phyloP scores from a whole-genome alignment of 108 stramenopile genomes.

The Pseudonitzschia pungens region DNA sequence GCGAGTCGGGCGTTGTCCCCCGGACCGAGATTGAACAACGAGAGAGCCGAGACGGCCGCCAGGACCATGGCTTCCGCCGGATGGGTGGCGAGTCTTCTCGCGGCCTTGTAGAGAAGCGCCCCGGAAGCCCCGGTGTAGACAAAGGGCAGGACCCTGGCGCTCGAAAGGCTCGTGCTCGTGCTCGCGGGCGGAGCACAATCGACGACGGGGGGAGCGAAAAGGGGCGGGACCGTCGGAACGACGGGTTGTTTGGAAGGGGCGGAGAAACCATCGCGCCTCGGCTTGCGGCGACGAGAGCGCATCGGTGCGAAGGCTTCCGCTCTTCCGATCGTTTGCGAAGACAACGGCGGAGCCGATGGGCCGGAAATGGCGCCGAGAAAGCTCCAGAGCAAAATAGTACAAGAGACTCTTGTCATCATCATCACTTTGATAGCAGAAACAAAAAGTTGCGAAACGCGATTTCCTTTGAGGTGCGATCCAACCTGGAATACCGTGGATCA shows the following conservation, averaged over 20 bases:
- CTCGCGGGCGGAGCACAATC: not conserved
- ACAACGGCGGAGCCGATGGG: not conserved
- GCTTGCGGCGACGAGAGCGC: not conserved
- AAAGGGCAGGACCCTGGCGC: constrained; percentile 20
- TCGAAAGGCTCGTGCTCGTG: constrained; percentile 9
- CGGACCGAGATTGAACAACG: constrained; percentile 18
- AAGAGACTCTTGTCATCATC: no score
- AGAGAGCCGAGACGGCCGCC: not conserved
- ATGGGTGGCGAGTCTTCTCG: not conserved
- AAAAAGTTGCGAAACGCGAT: no score
- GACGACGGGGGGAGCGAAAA: not conserved
- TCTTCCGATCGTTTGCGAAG: not conserved
- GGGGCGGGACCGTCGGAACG: not conserved
- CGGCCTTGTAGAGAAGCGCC: constrained; percentile 16
- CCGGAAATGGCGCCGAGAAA: not conserved
- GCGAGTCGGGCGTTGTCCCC: constrained; percentile 13
- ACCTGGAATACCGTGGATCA: no score
- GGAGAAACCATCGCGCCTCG: not conserved
- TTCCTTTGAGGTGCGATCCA: no score
- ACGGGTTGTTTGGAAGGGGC: not conserved
- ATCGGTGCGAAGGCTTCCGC: not conserved
- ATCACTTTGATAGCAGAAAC: no score
- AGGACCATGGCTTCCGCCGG: not conserved
- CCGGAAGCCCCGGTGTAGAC: constrained; percentile 15
- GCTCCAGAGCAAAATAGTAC: not conserved